Evolutionary conservation across 2,329 filamentous ascomycete genomes (phyloP), one percentile per base, ranked within the genome.

Genomic region (Dothideomycetes sp.): DNA sequence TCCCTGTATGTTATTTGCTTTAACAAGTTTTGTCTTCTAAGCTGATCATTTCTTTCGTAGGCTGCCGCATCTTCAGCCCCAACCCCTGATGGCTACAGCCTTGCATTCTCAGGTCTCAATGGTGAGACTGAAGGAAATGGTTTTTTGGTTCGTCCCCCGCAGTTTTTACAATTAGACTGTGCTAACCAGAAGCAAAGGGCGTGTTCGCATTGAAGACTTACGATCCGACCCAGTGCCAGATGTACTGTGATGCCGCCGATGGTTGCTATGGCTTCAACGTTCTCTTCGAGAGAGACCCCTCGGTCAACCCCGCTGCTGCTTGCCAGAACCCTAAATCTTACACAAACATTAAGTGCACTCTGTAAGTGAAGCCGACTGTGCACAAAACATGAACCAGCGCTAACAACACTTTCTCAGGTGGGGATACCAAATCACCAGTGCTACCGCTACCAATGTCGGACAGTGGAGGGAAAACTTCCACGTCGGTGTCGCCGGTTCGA

Each of bases 401-500:
- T n/a, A n/a, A n/a, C n/a, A n/a, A n/a, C n/a, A n/a, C n/a, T n/a
- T n/a, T n/a, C n/a, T n/a, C n/a, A n/a, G n/a, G n/a, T n/a, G n/a
- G n/a, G n/a, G n/a, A n/a, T n/a, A n/a, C n/a, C n/a, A n/a, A 8
- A 15, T 30, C 8, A 15, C 27, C 5, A 7, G n/a, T 8, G 8
- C 12, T 6, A 12, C 19, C n/a, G 31, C 31, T 13, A 33, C 31
- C 31, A 33, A 33, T 18, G 31, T 15, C 16, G 31, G 31, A 17
- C 31, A 33, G 13, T 33, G 31, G 31, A 6, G 31, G 11, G 31
- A n/a, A n/a, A n/a, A n/a, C n/a, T n/a, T n/a, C n/a, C 49, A 56
- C 11, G 58, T 66, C 25, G 59, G 61, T 19, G 62, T 67, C 32
- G 56, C 63, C 11, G 64, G 58, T 17, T 65, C 60, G 22, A 65